Base-by-base conservation (phyloP, 2,329 filamentous ascomycete genomes). In the Mollisia scopiformis region DNA sequence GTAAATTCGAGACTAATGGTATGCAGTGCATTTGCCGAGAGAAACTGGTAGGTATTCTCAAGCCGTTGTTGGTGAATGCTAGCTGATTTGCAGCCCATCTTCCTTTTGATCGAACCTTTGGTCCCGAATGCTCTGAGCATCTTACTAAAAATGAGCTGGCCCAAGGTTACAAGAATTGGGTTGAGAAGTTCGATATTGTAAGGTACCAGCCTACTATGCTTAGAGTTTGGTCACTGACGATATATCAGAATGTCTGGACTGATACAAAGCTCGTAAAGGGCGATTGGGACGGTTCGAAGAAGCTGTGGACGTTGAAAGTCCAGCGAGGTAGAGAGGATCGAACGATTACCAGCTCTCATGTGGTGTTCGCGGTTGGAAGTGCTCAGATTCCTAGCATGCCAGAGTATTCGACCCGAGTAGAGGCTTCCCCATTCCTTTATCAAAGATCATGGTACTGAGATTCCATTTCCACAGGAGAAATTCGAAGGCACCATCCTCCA, bases 71-170 rank as follows among this genome's bases (percentile, higher is more conserved):
- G 14, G n/a, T n/a, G n/a, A n/a, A 21, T 23, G 16, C 27, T 3
- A 23, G 46, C 53, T 57, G 14, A 61, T 14, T 19, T 39, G 14
- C 30, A 61, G 60, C 53, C 21, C 60, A 67, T 55, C 30, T 65
- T n/a, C 60, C 65, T 4, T 67, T 65, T 43, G 62, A 63, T 11
- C 30, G 62, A 23, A 65, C 60, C 11, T 67, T 67, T 27, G 21
- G 50, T 7, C 28, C 53, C 5, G 16, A 47, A 4, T 63, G 61
- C 31, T 46, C 55, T 27, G 51, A 65, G n/a, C 65, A 35, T 19
- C 56, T 65, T 6, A 43, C 25, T 11, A 63, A 61, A 47, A 52
- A 67, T 50, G 61, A 60, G 53, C 28, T 67, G 14, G 62, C 54
- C 13, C 14, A 54, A 46, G 62, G 62, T 1, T 62, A 63, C 30